Percentiles rank a stretch among this genome's conserved stretches.
Conservation (phyloP, 768 basidiomycete genomes). For the Pleurotus eryngii region DNA sequence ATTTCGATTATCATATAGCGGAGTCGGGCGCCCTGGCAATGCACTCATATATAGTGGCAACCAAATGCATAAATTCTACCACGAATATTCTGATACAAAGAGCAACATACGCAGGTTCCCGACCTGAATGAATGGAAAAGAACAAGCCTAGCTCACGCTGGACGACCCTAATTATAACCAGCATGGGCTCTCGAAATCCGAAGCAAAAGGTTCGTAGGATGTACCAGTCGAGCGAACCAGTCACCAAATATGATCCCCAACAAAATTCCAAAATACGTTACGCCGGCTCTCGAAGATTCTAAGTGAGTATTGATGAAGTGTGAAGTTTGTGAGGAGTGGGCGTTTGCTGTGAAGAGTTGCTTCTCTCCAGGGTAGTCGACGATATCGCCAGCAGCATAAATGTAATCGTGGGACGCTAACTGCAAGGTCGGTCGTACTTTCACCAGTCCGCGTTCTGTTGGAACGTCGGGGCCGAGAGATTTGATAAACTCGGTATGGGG, state of each 20-base stretch:
- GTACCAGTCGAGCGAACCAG: constrained; percentile 31
- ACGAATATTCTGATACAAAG: no score
- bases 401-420: constrained; percentile 42
- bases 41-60: neutral
- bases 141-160: no score
- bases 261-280: constrained; percentile 36
- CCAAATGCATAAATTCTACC: no score
- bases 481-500: constrained; percentile 51
- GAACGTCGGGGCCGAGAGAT: constrained; percentile 34
- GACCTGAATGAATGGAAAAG: no score
- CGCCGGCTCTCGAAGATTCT: constrained; percentile 27
- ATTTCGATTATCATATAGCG: no score
- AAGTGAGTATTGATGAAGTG: neutral
- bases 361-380: constrained; percentile 66
- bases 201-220: constrained; percentile 22
- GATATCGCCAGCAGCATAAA: constrained; percentile 68
- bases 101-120: no score
- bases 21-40: neutral
- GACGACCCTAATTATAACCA: no score
- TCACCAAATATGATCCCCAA: constrained; percentile 44
- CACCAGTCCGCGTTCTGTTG: constrained; percentile 39
- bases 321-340: constrained; percentile 45
- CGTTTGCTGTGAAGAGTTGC: constrained; percentile 39
- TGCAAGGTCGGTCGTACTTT: constrained; percentile 59
- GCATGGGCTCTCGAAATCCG: constrained; percentile 1